Conservation (phyloP, 306 rosid species). For the Cercis canadensis region DNA sequence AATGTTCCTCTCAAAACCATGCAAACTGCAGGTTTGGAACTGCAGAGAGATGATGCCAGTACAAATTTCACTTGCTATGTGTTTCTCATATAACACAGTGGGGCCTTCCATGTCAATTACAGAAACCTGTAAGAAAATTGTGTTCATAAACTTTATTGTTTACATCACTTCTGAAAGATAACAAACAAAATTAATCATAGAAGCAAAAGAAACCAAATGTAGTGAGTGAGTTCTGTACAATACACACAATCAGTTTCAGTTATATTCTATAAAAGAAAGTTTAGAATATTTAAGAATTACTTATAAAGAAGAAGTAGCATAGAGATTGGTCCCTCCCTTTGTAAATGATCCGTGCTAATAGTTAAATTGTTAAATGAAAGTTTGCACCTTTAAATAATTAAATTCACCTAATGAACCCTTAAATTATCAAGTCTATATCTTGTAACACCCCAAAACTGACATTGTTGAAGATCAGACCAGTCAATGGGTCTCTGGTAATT, state of each 20-base stretch:
- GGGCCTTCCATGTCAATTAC: conserved; percentile 71
- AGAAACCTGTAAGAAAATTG: conserved; percentile 65
- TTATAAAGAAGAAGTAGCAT: too few species aligned
- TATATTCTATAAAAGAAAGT: too few species aligned
- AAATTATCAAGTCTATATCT: conserved; percentile 20
- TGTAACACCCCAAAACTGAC: background rate
- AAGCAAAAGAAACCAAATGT: conserved; percentile 29
- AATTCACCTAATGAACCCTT: background rate
- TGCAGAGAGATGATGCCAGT: conserved; percentile 72
- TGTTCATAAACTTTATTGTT: conserved; percentile 13
- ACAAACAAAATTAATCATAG: conserved; percentile 25
- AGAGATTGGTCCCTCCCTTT: too few species aligned
- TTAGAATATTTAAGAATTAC: too few species aligned
- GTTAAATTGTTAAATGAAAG: conserved; percentile 1
- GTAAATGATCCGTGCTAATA: conserved; percentile 6
- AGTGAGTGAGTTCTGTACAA: background rate
- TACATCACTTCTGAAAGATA: conserved; percentile 8
- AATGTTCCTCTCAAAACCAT: conserved; percentile 77
- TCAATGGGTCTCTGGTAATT: conserved; percentile 11
- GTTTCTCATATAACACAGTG: conserved; percentile 66
- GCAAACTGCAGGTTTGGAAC: conserved; percentile 65
- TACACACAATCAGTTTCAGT: too few species aligned
- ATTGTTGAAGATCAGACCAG: background rate
- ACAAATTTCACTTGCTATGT: conserved; percentile 71
- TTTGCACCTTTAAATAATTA: background rate